Percentiles rank a stretch among this genome's conserved stretches.
phyloP scores from a whole-genome alignment of 192 early-diverging fungal species.

The Umbelopsis sp. region DNA sequence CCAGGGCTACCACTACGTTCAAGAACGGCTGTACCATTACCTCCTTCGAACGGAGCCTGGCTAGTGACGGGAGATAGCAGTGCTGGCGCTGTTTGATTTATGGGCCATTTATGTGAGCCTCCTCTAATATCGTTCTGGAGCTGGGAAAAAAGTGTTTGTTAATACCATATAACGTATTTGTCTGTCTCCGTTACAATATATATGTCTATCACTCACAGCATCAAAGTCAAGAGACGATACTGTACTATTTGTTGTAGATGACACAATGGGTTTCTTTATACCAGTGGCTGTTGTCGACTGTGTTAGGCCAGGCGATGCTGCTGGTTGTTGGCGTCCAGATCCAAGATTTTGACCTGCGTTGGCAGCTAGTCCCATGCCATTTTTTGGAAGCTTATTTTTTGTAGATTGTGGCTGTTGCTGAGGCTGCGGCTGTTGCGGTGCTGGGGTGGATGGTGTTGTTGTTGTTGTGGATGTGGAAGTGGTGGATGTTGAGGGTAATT shows the following conservation, averaged over 20 bases:
- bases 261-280: background rate
- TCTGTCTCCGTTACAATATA: too few species aligned
- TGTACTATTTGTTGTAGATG: background rate
- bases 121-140: constrained; percentile 10
- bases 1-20: background rate
- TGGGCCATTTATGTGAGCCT: constrained; percentile 4
- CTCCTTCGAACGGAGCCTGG: background rate
- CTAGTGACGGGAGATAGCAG: background rate
- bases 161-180: background rate
- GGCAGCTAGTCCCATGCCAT: constrained; percentile 2
- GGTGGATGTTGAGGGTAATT: background rate
- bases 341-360: background rate
- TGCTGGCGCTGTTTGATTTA: background rate
- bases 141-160: background rate
- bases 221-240: background rate
- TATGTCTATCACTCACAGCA: background rate
- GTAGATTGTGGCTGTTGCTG: background rate
- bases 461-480: background rate
- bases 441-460: background rate
- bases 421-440: background rate
- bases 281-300: background rate
- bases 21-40: background rate
- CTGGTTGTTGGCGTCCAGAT: background rate
- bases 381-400: constrained; percentile 6
- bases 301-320: background rate